Conservation (phyloP, 2,329 filamentous ascomycete genomes). For the Aspergillus amoenus region DNA sequence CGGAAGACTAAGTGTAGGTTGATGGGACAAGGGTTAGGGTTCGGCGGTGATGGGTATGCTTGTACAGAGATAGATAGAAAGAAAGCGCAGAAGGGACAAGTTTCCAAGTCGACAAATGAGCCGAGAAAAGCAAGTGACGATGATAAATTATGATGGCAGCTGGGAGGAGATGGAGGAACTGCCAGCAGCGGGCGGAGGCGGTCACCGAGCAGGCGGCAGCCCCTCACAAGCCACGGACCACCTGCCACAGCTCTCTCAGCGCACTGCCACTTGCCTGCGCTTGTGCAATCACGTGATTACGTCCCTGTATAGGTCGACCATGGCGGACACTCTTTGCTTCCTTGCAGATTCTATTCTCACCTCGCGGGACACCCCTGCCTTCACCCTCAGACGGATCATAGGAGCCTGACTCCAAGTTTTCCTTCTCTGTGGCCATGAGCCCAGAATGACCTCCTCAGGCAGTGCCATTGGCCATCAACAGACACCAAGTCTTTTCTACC, state of each 20-base stretch:
- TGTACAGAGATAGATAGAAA: background rate
- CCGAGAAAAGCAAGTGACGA: conserved; percentile 6
- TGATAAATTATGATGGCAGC: conserved; percentile 20
- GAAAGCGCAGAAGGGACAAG: background rate
- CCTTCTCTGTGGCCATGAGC: background rate
- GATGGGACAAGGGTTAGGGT: background rate
- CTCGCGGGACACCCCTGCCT: too few relatives aligned
- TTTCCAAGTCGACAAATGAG: conserved; percentile 4
- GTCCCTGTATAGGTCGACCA: background rate
- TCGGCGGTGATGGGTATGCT: background rate
- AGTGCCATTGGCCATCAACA: background rate
- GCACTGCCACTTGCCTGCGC: background rate
- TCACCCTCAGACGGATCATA: background rate
- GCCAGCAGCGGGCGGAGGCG: conserved; percentile 14
- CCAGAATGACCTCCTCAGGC: background rate
- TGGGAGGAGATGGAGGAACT: conserved; percentile 5
- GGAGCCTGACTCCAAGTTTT: background rate
- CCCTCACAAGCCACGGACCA: conserved; percentile 7
- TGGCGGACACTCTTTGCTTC: too few relatives aligned
- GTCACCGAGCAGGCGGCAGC: conserved; percentile 5
- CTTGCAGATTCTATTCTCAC: too few relatives aligned
- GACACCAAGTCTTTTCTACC: background rate
- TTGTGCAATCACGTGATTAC: background rate
- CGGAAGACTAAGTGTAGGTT: conserved; percentile 6
- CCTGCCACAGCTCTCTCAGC: conserved; percentile 3